These are phyloP conservation scores for Carex cristatella DNA, from an alignment of 176 grass and related monocot species.

Conservation along the genomic window DNA sequence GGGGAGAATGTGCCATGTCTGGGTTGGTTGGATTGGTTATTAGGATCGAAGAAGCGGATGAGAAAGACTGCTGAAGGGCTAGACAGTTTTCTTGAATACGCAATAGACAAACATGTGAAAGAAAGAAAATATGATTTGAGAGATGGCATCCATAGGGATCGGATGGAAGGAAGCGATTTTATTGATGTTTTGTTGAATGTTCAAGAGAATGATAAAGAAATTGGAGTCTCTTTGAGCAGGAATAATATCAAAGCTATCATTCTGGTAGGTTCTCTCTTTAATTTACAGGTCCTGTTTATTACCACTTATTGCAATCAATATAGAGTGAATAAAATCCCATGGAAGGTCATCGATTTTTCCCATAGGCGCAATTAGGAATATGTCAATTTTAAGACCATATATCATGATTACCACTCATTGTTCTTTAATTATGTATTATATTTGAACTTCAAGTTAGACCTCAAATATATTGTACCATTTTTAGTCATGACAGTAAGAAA, in stretches of 20 bases:
- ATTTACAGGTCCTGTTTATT: neutral
- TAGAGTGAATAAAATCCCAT: too few species aligned
- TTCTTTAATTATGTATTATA: too few species aligned
- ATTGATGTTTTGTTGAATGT: constrained; percentile 36
- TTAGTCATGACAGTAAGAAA: too few species aligned
- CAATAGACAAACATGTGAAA: constrained; percentile 26
- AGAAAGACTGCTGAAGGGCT: constrained; percentile 23
- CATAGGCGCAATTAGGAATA: too few species aligned
- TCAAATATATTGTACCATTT: too few species aligned
- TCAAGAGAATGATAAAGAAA: neutral
- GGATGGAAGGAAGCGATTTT: neutral
- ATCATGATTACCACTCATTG: too few species aligned
- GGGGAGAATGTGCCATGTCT: neutral
- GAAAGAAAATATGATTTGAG: neutral
- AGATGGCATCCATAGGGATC: neutral
- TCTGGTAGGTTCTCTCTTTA: constrained; percentile 17
- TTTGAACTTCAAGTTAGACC: too few species aligned
- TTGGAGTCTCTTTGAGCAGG: constrained; percentile 12
- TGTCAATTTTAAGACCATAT: too few species aligned
- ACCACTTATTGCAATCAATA: too few species aligned
- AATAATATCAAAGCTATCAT: constrained; percentile 45
- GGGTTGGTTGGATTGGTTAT: constrained; percentile 14
- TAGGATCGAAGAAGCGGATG: neutral
- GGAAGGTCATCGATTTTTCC: too few species aligned
- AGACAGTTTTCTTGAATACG: constrained; percentile 28